Evolutionary conservation across 768 basidiomycete species (phyloP), one percentile per base, ranked within the genome.

Genomic region (Chalciporus pseudorubinellus): DNA sequence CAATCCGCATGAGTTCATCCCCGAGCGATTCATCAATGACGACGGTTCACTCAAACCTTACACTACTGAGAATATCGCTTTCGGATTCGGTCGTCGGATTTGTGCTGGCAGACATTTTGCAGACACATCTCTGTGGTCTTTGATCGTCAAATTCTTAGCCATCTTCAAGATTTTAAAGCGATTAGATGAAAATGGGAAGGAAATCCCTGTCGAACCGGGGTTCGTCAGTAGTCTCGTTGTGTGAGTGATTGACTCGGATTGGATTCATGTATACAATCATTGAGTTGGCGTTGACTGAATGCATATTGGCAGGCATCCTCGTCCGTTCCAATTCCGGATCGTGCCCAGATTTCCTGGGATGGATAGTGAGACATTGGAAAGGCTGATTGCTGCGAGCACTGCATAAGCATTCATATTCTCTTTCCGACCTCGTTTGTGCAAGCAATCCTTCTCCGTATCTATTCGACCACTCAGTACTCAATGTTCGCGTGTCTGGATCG

Each of bases 1-100:
- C 2, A 60, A 67, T 11, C 67, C 72, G 4, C 66, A 70, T 28
- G 51, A 50, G 21, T 73, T 73, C 60, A 53, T 48, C 21, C 72
- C 72, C 1, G 71, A 74, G 41, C 63, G 71, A 16, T 74, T 74
- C 53, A 34, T 72, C 6, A 70, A 72, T 36, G 19, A 24, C 1
- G 51, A 52, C 16, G 45, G 51, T 31, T 39, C 44, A 6, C 44
- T 39, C 2, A 51, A 41, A 19, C 28, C 31, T 8, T 31, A 36
- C 20, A 38, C 20, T 5, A 24, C 48, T 13, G 19, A 16, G 26
- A 28, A 21, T 31, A 20, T 48, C 29, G 44, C 28, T 4, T 59
- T 56, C 26, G 58, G 52, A 6, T 60, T 58, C 29, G 59, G 57
- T 24, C 48, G 59, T 18, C 49, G 56, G 39, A 39, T 57, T 22